These are phyloP conservation scores for Oryza brachyantha DNA, from an alignment of 176 grass and related monocot species.

Conservation along the genomic window DNA sequence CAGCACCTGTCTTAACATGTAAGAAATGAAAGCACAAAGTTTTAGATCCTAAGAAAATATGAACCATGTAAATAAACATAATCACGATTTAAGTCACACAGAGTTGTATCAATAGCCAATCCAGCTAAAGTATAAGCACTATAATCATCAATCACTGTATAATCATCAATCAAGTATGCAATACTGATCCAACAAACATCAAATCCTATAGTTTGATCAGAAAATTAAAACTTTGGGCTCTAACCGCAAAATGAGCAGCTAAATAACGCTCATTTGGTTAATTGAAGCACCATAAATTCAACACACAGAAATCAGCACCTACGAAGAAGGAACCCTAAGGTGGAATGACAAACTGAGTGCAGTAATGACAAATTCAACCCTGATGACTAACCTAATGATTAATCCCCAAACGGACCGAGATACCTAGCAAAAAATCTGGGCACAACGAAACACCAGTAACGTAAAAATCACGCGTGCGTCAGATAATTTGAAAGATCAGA, in stretches of 20 bases:
- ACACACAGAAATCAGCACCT: background rate
- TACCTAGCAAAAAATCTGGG: background rate
- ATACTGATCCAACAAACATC: background rate
- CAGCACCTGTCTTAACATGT: slow-evolving; percentile 16
- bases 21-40: slow-evolving; percentile 12
- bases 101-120: background rate
- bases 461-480: background rate
- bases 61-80: background rate
- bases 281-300: background rate
- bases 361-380: background rate
- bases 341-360: background rate
- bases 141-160: background rate
- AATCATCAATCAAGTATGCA: background rate
- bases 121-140: background rate
- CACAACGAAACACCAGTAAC: background rate
- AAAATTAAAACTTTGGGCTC: background rate
- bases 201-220: background rate
- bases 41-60: slow-evolving; percentile 7
- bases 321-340: background rate
- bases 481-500: background rate
- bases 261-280: background rate
- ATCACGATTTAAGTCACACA: background rate
- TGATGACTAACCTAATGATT: background rate
- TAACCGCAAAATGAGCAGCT: background rate
- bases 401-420: background rate